Evolutionary conservation across 2,329 filamentous ascomycete genomes (phyloP).

Genomic region (Botrytis sinoallii): DNA sequence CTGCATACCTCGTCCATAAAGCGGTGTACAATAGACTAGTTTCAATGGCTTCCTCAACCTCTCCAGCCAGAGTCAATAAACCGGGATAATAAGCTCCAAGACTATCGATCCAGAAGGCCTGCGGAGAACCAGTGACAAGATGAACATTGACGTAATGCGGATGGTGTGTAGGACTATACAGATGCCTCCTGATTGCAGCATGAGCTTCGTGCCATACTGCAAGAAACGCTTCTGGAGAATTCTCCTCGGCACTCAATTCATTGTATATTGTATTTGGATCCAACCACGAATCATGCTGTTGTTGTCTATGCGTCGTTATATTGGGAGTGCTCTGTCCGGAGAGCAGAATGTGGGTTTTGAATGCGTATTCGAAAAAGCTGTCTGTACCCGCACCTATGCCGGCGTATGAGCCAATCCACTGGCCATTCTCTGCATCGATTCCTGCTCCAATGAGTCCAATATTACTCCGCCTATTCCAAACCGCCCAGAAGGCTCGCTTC

Average conservation of each 20-base stretch:
- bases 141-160: constrained; percentile 94
- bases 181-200: constrained; percentile 80
- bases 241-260: constrained; percentile 60
- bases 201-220: constrained; percentile 82
- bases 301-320: constrained; percentile 34
- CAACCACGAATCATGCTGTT: constrained; percentile 44
- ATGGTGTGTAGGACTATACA: constrained; percentile 82
- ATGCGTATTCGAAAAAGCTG: constrained; percentile 97
- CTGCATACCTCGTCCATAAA: constrained; percentile 92
- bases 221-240: constrained; percentile 75
- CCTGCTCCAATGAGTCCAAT: constrained; percentile 88
- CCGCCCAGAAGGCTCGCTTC: constrained; percentile 92
- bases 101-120: constrained; percentile 94
- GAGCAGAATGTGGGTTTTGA: constrained; percentile 89
- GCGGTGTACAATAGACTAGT: constrained; percentile 89
- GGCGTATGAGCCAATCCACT: constrained; percentile 86
- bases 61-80: constrained; percentile 77
- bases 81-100: constrained; percentile 94
- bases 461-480: constrained; percentile 84
- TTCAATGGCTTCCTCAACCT: constrained; percentile 86
- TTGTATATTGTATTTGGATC: constrained; percentile 61
- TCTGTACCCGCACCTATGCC: constrained; percentile 96
- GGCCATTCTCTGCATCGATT: constrained; percentile 85
- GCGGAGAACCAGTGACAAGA: constrained; percentile 78
- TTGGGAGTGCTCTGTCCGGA: constrained; percentile 68